Conservation (phyloP, 2,329 filamentous ascomycete species). For the Xylariaceae sp. region DNA sequence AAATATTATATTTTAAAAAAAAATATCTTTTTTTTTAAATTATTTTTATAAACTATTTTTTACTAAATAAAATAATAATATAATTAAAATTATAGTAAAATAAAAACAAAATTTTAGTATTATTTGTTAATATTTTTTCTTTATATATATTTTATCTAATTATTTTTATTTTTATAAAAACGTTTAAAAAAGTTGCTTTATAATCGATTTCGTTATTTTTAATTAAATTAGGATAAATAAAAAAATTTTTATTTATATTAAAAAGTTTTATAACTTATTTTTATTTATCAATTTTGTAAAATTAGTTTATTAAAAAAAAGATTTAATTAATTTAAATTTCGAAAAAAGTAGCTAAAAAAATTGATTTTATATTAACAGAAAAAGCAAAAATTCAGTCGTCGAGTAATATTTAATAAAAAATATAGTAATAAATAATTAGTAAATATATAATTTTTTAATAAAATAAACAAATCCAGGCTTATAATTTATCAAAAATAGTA, state of each 20-base stretch:
- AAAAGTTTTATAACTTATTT: background rate
- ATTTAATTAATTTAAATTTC: background rate
- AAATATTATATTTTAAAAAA: background rate
- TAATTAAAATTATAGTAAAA: background rate
- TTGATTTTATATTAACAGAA: background rate
- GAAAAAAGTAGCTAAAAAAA: background rate
- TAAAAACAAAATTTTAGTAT: background rate
- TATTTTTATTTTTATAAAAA: background rate
- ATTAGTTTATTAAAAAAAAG: background rate
- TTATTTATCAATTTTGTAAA: background rate
- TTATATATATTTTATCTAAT: background rate
- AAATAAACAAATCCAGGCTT: background rate
- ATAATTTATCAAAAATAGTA: background rate
- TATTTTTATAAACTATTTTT: background rate
- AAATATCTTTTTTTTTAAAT: background rate
- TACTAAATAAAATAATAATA: background rate
- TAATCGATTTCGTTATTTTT: too few relatives aligned
- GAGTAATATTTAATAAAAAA: background rate
- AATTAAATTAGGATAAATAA: background rate
- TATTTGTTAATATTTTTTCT: background rate
- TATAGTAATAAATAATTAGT: background rate
- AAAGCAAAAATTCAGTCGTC: background rate
- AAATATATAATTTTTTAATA: background rate
- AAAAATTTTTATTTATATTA: background rate
- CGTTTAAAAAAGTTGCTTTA: background rate